Percentiles rank a stretch among this genome's conserved stretches.
These are phyloP conservation scores for Malassezia brasiliensis DNA, from an alignment of 1,284 basidiomycete genomes.

Conservation along the genomic window DNA sequence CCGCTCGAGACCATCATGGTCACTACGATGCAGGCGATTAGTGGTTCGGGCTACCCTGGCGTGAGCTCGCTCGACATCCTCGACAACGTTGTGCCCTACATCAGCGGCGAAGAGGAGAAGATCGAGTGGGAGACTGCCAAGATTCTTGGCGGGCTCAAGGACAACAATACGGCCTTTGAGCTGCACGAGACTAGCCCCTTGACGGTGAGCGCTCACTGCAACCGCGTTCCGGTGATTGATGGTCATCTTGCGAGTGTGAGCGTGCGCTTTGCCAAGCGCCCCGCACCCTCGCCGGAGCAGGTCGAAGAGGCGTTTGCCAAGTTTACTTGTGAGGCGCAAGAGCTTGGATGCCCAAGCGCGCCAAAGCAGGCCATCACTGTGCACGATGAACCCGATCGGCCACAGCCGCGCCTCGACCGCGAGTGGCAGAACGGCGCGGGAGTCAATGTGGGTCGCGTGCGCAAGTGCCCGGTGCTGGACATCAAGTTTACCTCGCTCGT, in stretches of 20 bases:
- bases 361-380: slow-evolving; percentile 79
- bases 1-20: slow-evolving; percentile 80
- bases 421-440: slow-evolving; percentile 85
- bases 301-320: slow-evolving; percentile 68
- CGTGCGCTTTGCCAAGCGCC: slow-evolving; percentile 68
- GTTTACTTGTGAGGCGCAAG: slow-evolving; percentile 69
- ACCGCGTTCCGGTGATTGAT: slow-evolving; percentile 83
- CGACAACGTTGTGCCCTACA: slow-evolving; percentile 93
- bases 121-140: slow-evolving; percentile 98
- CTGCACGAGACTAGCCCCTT: slow-evolving; percentile 71
- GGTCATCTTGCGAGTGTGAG: slow-evolving; percentile 83
- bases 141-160: slow-evolving; percentile 63
- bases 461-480: slow-evolving; percentile 83
- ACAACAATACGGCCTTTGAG: slow-evolving; percentile 57
- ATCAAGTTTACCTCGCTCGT: slow-evolving; percentile 71
- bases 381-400: slow-evolving; percentile 83
- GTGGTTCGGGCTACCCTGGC: slow-evolving; percentile 92
- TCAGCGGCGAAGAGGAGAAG: slow-evolving; percentile 77
- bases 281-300: slow-evolving; percentile 76
- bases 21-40: slow-evolving; percentile 96
- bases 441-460: slow-evolving; percentile 79
- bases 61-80: slow-evolving; percentile 81
- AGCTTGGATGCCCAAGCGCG: slow-evolving; percentile 73
- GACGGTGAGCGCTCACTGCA: slow-evolving; percentile 79
- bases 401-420: slow-evolving; percentile 84